phyloP scores from a whole-genome alignment of 2,329 filamentous ascomycete species.

The Capronia americana region DNA sequence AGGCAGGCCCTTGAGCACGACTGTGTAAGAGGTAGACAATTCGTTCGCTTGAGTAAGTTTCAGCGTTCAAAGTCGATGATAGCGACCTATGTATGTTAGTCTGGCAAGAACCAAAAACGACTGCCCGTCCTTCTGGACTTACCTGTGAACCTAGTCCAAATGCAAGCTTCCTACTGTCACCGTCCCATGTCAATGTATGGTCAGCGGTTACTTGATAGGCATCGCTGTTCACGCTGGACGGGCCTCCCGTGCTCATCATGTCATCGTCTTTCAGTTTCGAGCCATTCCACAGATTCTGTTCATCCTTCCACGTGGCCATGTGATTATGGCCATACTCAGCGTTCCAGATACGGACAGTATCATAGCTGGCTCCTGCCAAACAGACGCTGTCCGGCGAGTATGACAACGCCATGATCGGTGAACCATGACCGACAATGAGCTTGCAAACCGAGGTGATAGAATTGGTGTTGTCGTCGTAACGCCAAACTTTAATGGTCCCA shows the following conservation, averaged over 20 bases:
- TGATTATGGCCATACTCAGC: conserved; percentile 52
- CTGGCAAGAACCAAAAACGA: not conserved
- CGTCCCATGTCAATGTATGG: conserved; percentile 59
- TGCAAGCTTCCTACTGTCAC: conserved; percentile 60
- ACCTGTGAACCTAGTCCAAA: conserved; percentile 59
- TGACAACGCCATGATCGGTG: conserved; percentile 50
- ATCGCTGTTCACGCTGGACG: conserved; percentile 47
- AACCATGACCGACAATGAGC: conserved; percentile 35
- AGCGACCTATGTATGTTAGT: conserved; percentile 36
- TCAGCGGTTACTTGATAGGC: conserved; percentile 41
- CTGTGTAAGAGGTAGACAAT: not conserved
- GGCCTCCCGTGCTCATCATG: conserved; percentile 42
- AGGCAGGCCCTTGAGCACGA: not conserved
- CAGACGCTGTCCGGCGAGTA: conserved; percentile 58
- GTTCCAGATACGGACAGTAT: conserved; percentile 55
- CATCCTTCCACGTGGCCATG: conserved; percentile 48
- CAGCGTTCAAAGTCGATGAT: conserved; percentile 40
- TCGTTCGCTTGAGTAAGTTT: conserved; percentile 8
- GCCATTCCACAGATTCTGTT: conserved; percentile 40
- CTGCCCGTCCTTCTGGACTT: conserved; percentile 30
- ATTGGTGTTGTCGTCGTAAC: conserved; percentile 28
- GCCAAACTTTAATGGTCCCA: conserved; percentile 54
- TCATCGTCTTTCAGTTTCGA: conserved; percentile 43
- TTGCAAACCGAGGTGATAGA: conserved; percentile 34
- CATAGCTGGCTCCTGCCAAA: conserved; percentile 53